These are phyloP conservation scores for Angophora floribunda DNA, from an alignment of 345 rosid species.

Conservation along the genomic window DNA sequence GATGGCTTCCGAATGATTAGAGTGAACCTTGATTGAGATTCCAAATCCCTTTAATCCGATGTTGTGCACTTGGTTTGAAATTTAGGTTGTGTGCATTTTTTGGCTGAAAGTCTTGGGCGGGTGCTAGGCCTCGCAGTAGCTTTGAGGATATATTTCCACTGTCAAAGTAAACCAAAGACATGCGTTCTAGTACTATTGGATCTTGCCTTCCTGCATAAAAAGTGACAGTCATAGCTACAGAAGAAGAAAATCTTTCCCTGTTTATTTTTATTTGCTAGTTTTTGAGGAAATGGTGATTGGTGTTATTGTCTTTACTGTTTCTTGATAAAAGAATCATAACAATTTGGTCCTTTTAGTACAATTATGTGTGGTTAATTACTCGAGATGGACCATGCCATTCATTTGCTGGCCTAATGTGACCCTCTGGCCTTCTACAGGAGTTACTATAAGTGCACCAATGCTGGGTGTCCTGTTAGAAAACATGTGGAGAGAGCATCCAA, in stretches of 20 bases:
- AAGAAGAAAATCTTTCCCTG: background rate
- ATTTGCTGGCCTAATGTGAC: background rate
- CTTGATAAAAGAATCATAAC: background rate
- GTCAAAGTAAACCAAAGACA: background rate
- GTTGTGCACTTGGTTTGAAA: background rate
- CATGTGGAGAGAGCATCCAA: constrained; percentile 99
- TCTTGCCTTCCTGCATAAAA: background rate
- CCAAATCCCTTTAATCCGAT: background rate
- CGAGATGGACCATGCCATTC: background rate
- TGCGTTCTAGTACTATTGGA: background rate
- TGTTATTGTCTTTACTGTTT: background rate
- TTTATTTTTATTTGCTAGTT: background rate
- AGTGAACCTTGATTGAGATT: background rate
- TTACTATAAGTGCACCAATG: constrained; percentile 94
- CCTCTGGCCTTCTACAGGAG: constrained; percentile 44
- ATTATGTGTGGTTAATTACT: background rate
- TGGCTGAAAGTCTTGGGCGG: background rate
- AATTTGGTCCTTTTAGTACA: background rate
- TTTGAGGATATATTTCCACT: background rate
- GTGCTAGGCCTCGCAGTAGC: background rate
- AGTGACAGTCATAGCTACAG: background rate
- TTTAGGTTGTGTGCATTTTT: background rate
- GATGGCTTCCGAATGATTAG: background rate
- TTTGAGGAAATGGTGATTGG: background rate
- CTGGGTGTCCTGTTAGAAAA: constrained; percentile 91